Evolutionary conservation across 1,139 yeast species (phyloP).

Genomic region (Magnusiomyces tetraspermus): DNA sequence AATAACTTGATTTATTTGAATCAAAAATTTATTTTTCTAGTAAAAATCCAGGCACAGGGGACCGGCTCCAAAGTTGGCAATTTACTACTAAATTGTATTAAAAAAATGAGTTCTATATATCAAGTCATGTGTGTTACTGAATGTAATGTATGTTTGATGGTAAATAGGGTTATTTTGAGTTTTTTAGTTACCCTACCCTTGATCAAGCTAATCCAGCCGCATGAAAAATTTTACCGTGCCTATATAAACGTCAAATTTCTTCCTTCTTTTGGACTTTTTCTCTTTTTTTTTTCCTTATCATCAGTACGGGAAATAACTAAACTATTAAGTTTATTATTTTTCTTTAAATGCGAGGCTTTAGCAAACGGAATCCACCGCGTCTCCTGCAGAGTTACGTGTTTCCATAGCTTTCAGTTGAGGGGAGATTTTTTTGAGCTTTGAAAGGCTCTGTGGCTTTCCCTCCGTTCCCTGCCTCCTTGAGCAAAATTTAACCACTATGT

Average conservation of each 20-base stretch:
- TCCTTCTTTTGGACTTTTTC: background rate
- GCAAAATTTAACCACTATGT: background rate
- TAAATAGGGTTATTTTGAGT: background rate
- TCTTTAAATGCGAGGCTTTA: conserved; percentile 5
- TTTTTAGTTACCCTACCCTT: background rate
- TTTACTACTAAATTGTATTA: no score
- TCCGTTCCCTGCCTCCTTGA: conserved; percentile 7
- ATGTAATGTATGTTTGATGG: no score
- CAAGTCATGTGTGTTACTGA: no score
- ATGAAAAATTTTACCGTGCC: no score
- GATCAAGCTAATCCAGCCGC: background rate
- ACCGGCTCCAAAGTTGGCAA: no score
- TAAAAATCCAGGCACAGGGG: no score
- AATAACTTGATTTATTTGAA: no score
- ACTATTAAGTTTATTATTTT: conserved; percentile 1
- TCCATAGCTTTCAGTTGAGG: conserved; percentile 6
- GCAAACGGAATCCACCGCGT: background rate
- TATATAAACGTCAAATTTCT: background rate
- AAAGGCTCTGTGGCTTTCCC: conserved; percentile 3
- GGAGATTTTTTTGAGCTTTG: conserved; percentile 2
- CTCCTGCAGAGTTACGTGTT: conserved; percentile 5
- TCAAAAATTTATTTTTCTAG: no score
- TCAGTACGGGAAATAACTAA: conserved; percentile 1
- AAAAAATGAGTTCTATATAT: no score
- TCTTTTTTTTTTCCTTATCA: conserved; percentile 4